A percentile compares a stretch with the other conserved stretches of the same genome.
These are phyloP conservation scores for Loxodes magnus DNA, from an alignment of 73 alveolate species.

Conservation along the genomic window DNA sequence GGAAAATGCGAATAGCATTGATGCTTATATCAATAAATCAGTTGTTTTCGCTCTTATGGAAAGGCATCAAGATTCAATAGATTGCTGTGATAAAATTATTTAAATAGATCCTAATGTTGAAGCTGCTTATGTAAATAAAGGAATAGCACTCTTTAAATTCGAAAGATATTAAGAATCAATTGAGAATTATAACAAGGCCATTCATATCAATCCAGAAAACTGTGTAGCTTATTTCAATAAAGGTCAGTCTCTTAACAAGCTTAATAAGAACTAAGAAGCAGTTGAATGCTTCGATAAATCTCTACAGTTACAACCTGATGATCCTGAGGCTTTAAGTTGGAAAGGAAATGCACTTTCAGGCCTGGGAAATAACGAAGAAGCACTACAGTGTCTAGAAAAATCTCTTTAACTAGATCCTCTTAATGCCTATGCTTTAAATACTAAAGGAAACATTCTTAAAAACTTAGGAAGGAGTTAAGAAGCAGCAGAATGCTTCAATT, in stretches of 20 bases:
- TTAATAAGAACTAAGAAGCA: not conserved
- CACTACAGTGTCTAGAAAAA: not conserved
- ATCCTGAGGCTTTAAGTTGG: not conserved
- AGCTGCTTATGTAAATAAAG: not conserved
- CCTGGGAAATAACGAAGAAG: not conserved
- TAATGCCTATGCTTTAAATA: not conserved
- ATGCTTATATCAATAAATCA: not conserved
- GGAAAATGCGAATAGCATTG: not conserved
- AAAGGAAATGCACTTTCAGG: not conserved
- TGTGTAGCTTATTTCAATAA: not conserved
- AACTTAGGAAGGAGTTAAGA: not conserved
- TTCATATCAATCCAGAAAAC: not conserved
- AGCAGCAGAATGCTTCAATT: not conserved
- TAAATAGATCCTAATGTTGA: too few species aligned
- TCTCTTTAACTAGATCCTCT: not conserved
- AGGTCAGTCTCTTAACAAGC: not conserved
- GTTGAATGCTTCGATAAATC: not conserved
- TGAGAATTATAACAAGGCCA: not conserved
- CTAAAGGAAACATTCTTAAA: not conserved
- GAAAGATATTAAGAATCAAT: not conserved
- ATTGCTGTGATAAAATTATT: not conserved
- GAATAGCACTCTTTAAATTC: not conserved
- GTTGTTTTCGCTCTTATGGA: not conserved
- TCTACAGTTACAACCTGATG: not conserved
- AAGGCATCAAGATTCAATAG: not conserved